phyloP scores from a whole-genome alignment of 208 protist species.

The Phytomonas sp. region DNA sequence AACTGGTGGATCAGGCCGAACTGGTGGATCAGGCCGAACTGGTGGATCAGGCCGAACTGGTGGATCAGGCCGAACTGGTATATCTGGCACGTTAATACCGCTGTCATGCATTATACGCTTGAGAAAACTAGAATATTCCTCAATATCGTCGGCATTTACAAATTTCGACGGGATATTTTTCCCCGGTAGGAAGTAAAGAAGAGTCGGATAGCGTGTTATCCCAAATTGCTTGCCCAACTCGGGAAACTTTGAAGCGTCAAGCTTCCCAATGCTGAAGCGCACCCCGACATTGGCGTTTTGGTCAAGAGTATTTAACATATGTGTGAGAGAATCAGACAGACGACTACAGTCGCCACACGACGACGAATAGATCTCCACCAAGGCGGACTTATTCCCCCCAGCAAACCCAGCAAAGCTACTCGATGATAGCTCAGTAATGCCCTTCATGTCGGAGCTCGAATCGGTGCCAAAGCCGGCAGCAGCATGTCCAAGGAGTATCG shows the following conservation, averaged over 20 bases:
- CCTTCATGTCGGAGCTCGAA: conserved; percentile 21
- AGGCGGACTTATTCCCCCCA: conserved; percentile 16
- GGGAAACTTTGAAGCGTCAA: conserved; percentile 44
- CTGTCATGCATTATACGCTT: background rate
- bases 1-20: too few species aligned
- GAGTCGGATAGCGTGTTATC: conserved; percentile 51
- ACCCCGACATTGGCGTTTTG: conserved; percentile 13
- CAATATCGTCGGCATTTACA: background rate
- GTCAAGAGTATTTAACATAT: background rate
- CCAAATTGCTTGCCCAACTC: conserved; percentile 28
- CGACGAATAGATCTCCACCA: conserved; percentile 88
- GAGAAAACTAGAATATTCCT: background rate
- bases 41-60: too few species aligned
- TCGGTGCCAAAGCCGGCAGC: conserved; percentile 13
- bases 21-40: conserved; percentile 2
- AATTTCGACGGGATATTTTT: background rate
- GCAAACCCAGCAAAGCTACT: conserved; percentile 59
- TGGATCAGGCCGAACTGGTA: background rate
- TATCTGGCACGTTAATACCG: background rate
- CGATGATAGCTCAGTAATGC: conserved; percentile 31
- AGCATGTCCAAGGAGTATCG: conserved; percentile 10
- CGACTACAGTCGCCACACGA: conserved; percentile 84
- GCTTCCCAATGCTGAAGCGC: conserved; percentile 51
- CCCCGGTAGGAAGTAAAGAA: conserved; percentile 60
- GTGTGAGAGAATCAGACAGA: conserved; percentile 36